These are phyloP conservation scores for Pharus latifolius DNA, from an alignment of 176 grass and related monocot genomes.

Conservation along the genomic window DNA sequence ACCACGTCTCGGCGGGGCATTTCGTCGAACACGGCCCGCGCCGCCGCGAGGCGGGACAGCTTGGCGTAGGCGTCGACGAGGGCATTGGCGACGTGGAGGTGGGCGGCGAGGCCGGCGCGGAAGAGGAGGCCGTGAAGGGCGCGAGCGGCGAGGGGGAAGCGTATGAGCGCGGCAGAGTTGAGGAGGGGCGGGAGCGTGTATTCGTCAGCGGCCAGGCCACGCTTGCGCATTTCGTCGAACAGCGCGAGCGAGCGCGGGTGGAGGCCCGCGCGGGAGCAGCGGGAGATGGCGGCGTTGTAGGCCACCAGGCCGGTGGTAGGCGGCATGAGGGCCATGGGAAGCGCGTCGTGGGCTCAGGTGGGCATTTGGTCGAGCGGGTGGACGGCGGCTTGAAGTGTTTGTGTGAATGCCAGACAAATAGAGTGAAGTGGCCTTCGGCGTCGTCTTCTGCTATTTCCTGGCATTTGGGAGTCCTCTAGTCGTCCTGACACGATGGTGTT, in stretches of 20 bases:
- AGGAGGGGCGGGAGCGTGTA: conserved; percentile 52
- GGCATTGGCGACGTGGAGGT: conserved; percentile 53
- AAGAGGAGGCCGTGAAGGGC: conserved; percentile 35
- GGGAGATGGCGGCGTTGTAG: conserved; percentile 48
- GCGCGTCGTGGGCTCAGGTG: no score
- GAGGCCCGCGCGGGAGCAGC: conserved; percentile 28
- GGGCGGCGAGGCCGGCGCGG: conserved; percentile 30
- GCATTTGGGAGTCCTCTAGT: no score
- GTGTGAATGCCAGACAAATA: no score
- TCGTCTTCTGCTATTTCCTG: no score
- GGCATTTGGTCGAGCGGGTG: no score
- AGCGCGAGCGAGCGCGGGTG: conserved; percentile 21
- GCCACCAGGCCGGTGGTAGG: conserved; percentile 10
- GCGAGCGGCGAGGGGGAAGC: neutral
- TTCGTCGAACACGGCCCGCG: conserved; percentile 40
- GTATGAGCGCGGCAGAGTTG: conserved; percentile 37
- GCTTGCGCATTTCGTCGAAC: conserved; percentile 42
- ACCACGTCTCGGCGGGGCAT: conserved; percentile 51
- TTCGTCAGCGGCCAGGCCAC: conserved; percentile 43
- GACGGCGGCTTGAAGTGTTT: no score
- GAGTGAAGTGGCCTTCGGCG: no score
- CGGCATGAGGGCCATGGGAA: no score
- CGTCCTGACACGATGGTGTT: no score
- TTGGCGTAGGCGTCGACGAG: conserved; percentile 63
- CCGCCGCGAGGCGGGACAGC: conserved; percentile 4